phyloP scores from a whole-genome alignment of 176 grass and related monocot species.

The Hordeum marinum region DNA sequence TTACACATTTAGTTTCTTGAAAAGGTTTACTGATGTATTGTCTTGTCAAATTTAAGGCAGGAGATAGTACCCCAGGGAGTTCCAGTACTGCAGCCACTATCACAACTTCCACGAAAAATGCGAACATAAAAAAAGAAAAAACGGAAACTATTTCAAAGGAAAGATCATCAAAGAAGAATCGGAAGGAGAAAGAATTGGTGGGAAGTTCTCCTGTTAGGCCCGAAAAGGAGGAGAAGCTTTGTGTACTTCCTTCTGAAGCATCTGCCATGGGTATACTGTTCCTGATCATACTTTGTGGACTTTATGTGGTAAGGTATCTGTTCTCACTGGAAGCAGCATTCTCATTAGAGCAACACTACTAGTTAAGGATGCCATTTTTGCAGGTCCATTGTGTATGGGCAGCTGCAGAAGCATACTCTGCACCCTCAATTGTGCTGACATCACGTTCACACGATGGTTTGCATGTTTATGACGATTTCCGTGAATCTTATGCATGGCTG shows the following conservation, averaged over 20 bases:
- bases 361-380: conserved; percentile 26
- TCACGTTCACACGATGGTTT: conserved; percentile 74
- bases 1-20: neutral
- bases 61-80: conserved; percentile 38
- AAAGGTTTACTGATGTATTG: neutral
- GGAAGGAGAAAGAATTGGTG: conserved; percentile 71
- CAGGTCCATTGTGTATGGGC: conserved; percentile 99
- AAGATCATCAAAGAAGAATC: conserved; percentile 71
- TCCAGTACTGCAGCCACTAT: conserved; percentile 10
- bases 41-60: conserved; percentile 54
- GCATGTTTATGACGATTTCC: conserved; percentile 99
- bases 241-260: conserved; percentile 72
- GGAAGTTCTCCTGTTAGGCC: conserved; percentile 46
- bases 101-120: conserved; percentile 43
- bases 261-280: conserved; percentile 78
- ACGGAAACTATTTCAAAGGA: conserved; percentile 60
- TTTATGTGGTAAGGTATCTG: conserved; percentile 81
- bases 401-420: conserved; percentile 96
- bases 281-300: conserved; percentile 75
- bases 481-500: conserved; percentile 98
- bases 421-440: conserved; percentile 97
- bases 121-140: conserved; percentile 50
- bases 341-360: neutral
- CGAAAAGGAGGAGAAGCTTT: conserved; percentile 62
- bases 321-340: neutral